phyloP scores from a whole-genome alignment of 192 early-diverging fungal genomes.

The Backusella parvicylindrica region DNA sequence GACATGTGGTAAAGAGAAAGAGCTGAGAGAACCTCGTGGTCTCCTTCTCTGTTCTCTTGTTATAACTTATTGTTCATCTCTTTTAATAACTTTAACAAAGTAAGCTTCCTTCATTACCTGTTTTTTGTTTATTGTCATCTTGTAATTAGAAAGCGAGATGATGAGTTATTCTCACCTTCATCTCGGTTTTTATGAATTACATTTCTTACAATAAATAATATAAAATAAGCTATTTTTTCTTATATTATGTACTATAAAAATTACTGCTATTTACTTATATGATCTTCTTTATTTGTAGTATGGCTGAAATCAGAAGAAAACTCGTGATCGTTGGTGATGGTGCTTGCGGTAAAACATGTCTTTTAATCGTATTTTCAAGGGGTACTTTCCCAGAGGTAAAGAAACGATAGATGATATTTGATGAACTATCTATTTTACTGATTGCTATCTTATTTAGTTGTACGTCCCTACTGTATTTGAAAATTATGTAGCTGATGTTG shows the following conservation, averaged over 20 bases:
- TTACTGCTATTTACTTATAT: conserved; percentile 14
- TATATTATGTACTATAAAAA: not conserved
- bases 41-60: not conserved
- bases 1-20: not conserved
- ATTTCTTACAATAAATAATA: not conserved
- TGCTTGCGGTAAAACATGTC: conserved; percentile 89
- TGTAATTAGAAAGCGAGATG: not conserved
- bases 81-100: not conserved
- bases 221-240: too few species aligned
- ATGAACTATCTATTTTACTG: not conserved
- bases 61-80: not conserved
- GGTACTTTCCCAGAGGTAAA: conserved; percentile 79
- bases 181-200: not conserved
- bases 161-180: not conserved
- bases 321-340: conserved; percentile 93
- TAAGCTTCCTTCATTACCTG: not conserved
- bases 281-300: conserved; percentile 15
- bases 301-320: conserved; percentile 72
- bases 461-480: conserved; percentile 95
- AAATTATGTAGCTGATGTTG: conserved; percentile 86
- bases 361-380: conserved; percentile 80
- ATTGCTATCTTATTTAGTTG: conserved; percentile 19
- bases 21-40: not conserved
- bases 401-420: not conserved
- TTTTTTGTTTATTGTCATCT: not conserved